Percentiles rank a stretch among this genome's conserved stretches.
Conservation (phyloP, 2,329 filamentous ascomycete genomes). For the Cryphonectria japonica region DNA sequence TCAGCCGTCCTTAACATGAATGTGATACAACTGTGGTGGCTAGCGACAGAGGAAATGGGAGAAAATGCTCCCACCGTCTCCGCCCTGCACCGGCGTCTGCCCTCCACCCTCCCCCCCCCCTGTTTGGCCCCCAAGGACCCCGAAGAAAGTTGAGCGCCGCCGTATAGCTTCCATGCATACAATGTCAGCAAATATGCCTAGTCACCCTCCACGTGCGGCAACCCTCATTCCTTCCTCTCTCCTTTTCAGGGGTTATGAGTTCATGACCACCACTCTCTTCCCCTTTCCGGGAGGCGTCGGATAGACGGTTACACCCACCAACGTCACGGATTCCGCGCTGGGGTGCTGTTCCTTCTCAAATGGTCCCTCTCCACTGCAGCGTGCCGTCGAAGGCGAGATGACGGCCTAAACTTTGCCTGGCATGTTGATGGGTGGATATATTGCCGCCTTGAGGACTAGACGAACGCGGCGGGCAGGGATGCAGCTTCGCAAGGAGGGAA, state of each 20-base stretch:
- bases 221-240: not conserved
- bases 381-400: not conserved
- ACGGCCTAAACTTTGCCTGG: not conserved
- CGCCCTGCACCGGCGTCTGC: not conserved
- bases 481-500: not conserved
- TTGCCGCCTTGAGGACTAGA: not conserved
- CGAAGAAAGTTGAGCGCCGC: not conserved
- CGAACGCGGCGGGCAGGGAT: not conserved
- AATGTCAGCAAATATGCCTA: slow-evolving; percentile 4
- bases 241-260: not conserved
- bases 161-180: not conserved
- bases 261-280: not conserved
- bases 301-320: not conserved
- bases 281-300: not conserved
- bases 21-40: not conserved
- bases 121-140: not conserved
- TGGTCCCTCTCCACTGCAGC: not conserved
- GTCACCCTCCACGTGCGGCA: not conserved
- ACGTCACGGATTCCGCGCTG: not conserved
- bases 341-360: not conserved
- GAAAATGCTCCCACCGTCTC: not conserved
- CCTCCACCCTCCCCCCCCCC: no score
- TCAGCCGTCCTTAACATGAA: not conserved
- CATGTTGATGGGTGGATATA: not conserved
- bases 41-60: not conserved